Evolutionary conservation across 2,329 filamentous ascomycete species (phyloP), one percentile per base, ranked within the genome.

Genomic region (Pseudonectria foliicola): DNA sequence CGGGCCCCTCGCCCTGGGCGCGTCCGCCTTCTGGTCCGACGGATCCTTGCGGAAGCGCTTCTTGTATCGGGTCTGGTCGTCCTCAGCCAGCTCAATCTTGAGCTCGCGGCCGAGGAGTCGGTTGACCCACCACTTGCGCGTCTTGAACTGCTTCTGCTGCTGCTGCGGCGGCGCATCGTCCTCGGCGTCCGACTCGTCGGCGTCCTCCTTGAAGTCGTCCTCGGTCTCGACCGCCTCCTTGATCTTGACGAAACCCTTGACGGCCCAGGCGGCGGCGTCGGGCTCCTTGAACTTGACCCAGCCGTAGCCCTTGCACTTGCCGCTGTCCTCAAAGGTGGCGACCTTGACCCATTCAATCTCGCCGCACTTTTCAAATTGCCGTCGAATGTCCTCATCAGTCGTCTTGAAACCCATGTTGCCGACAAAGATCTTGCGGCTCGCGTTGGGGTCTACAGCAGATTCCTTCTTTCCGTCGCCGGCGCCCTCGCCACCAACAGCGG

Each of bases 231-330:
- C 61, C 35, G 76, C 71, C 56, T 82, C 75, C 55, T 74, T 75
- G 52, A 88, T 72, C 63, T 79, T 77, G 40, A 87, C 73, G 51
- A 84, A 95, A 1, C 90, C 90, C 56, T 80, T 81, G 45, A 94
- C 87, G 0, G 64, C 64, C 58, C 62, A 63, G 32, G 80, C 76
- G 0, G 87, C 87, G 1, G 82, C 75, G 37, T 85, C 79, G 10
- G 89, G 56, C 33, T 88, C 80, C 55, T 82, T 80, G 62, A 96
- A 98, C 42, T 85, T 85, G 42, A 98, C 79, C 89, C 92, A 98
- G 6, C 82, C 92, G 63, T 83, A 98, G 13, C 92, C 93, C 66
- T 96, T 96, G 69, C 92, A 98, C 66, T 96, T 98, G 28, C 92
- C 92, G 13, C 82, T 82, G 60, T 98, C 93, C 61, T 96, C 86